A percentile compares a stretch with the other conserved stretches of the same genome.
Evolutionary conservation across 2,329 filamentous ascomycete species (phyloP).

Genomic region (Sclerotiophoma versabilis): DNA sequence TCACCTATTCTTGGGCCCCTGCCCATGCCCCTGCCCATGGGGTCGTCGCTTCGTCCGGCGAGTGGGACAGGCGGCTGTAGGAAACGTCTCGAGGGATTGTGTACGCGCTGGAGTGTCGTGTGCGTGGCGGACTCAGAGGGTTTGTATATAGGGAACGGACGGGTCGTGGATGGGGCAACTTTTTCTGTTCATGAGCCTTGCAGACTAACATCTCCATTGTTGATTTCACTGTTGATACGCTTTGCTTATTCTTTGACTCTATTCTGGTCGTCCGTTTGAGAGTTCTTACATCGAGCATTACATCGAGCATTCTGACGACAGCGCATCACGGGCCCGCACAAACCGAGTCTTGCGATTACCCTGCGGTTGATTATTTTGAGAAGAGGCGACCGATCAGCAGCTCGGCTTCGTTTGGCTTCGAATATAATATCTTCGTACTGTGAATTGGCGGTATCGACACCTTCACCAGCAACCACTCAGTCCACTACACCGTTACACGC

Average conservation of each 20-base stretch:
- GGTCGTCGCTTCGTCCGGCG: constrained; percentile 1
- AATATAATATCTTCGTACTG: constrained; percentile 15
- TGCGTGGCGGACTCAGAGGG: constrained; percentile 11
- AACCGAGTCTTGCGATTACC: neutral
- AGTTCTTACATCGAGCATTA: neutral
- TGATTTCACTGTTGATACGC: neutral
- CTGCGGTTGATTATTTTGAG: constrained; percentile 7
- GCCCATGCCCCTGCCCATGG: neutral
- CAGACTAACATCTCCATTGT: neutral
- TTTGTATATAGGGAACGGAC: constrained; percentile 15
- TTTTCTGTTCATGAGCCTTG: constrained; percentile 7
- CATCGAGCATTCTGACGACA: constrained; percentile 10
- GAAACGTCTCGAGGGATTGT: neutral
- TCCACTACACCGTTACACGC: neutral
- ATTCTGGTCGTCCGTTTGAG: constrained; percentile 5
- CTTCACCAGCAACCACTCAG: neutral
- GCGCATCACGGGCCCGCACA: constrained; percentile 3
- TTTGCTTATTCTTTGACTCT: constrained; percentile 12
- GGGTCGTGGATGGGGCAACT: constrained; percentile 13
- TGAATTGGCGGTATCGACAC: constrained; percentile 5
- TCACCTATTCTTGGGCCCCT: constrained; percentile 10
- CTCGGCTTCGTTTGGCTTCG: neutral
- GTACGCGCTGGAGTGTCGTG: constrained; percentile 16
- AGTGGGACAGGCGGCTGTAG: constrained; percentile 21
- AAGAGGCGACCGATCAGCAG: neutral